These are phyloP conservation scores for Corylus americana DNA, from an alignment of 306 rosid genomes.

Conservation along the genomic window DNA sequence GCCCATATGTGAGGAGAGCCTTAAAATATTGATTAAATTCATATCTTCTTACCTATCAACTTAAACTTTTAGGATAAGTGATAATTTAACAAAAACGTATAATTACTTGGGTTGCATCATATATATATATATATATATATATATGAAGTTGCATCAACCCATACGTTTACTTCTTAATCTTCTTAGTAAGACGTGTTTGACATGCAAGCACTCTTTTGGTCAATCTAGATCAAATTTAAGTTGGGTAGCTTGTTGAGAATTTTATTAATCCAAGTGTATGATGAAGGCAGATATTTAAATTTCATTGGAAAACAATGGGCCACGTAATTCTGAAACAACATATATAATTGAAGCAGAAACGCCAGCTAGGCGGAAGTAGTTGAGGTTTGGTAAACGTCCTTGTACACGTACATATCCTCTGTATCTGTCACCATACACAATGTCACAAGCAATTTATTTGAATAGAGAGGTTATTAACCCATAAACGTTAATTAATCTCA, in stretches of 20 bases:
- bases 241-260: background rate
- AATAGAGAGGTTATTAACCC: background rate
- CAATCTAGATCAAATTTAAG: too few species aligned
- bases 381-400: constrained; percentile 9
- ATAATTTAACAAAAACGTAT: too few species aligned
- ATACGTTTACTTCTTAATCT: too few species aligned
- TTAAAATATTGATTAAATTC: too few species aligned
- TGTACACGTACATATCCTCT: background rate
- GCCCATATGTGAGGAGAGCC: too few species aligned
- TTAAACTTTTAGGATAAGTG: too few species aligned
- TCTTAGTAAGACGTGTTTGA: too few species aligned
- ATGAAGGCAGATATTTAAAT: background rate
- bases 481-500: background rate
- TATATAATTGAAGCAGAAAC: background rate
- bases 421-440: background rate
- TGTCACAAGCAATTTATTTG: background rate
- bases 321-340: background rate
- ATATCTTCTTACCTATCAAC: too few species aligned
- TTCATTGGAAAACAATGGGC: background rate
- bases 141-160: too few species aligned
- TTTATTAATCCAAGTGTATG: background rate
- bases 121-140: too few species aligned
- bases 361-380: background rate
- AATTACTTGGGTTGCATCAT: too few species aligned
- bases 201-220: too few species aligned